Conservation (phyloP, 441 rosid species). For the Oxalis stricta region DNA sequence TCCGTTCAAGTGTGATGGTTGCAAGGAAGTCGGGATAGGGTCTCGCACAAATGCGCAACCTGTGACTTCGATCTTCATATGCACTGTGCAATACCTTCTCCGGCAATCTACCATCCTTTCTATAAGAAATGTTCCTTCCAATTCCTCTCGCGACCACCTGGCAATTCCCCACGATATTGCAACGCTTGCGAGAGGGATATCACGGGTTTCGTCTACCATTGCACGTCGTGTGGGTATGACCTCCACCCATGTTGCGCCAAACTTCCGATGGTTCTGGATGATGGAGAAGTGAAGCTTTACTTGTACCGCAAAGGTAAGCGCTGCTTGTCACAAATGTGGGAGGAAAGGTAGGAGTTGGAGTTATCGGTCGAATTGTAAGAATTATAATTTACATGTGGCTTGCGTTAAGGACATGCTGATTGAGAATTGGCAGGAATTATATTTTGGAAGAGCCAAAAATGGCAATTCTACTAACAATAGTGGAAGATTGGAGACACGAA, state of each 20-base stretch:
- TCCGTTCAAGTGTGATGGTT: constrained; percentile 30
- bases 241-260: constrained; percentile 74
- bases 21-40: constrained; percentile 32
- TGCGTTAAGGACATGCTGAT: constrained; percentile 81
- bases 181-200: constrained; percentile 20
- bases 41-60: constrained; percentile 23
- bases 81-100: constrained; percentile 13
- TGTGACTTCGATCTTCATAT: constrained; percentile 32
- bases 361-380: constrained; percentile 77
- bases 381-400: constrained; percentile 77
- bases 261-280: constrained; percentile 66
- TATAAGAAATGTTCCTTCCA: constrained; percentile 21
- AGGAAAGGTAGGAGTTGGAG: constrained; percentile 93
- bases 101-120: constrained; percentile 17
- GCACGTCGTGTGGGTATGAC: constrained; percentile 21
- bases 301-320: constrained; percentile 60
- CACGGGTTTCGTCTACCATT: constrained; percentile 26
- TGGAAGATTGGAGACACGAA: constrained; percentile 30
- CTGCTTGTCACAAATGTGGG: constrained; percentile 70
- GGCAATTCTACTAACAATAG: too few species aligned
- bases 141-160: constrained; percentile 13
- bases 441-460: constrained; percentile 21
- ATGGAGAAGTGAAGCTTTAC: constrained; percentile 59
- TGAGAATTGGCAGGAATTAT: constrained; percentile 70
- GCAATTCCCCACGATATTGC: constrained; percentile 12